A percentile compares a stretch with the other conserved stretches of the same genome.
phyloP scores from a whole-genome alignment of 495 filamentous ascomycete genomes.

The Xeromyces bisporus region DNA sequence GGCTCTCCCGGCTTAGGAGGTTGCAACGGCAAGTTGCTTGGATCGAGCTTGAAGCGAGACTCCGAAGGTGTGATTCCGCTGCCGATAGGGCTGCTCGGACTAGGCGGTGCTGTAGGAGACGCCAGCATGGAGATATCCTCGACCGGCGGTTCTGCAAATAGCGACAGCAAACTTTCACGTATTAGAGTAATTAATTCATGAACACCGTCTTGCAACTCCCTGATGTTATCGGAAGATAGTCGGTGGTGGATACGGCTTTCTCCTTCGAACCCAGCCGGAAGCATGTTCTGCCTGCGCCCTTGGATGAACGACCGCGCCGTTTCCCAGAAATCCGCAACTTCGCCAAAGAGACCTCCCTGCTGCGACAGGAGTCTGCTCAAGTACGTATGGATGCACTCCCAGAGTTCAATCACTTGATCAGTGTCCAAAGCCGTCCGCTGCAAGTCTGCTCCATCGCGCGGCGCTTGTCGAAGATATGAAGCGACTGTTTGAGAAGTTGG shows the following conservation, averaged over 20 bases:
- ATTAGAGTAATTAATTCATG: conserved; percentile 68
- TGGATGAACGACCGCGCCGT: conserved; percentile 80
- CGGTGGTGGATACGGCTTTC: conserved; percentile 69
- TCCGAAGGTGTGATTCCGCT: conserved; percentile 35
- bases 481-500: conserved; percentile 52
- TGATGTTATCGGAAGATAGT: conserved; percentile 52
- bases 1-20: conserved; percentile 58
- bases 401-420: conserved; percentile 64
- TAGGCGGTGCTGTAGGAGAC: conserved; percentile 57
- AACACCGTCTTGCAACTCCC: conserved; percentile 58
- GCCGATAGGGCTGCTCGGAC: conserved; percentile 48
- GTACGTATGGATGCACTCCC: conserved; percentile 65
- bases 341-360: conserved; percentile 62
- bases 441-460: conserved; percentile 40
- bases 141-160: conserved; percentile 79
- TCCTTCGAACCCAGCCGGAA: conserved; percentile 73
- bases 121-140: conserved; percentile 79
- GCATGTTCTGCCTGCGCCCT: conserved; percentile 59
- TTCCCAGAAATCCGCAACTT: conserved; percentile 88
- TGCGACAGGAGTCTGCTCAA: conserved; percentile 53
- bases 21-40: conserved; percentile 58
- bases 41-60: conserved; percentile 61
- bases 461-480: conserved; percentile 52
- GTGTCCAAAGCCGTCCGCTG: conserved; percentile 47
- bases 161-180: conserved; percentile 54